phyloP scores from a whole-genome alignment of 163 green algal species.

The Trebouxia gelatinosa region DNA sequence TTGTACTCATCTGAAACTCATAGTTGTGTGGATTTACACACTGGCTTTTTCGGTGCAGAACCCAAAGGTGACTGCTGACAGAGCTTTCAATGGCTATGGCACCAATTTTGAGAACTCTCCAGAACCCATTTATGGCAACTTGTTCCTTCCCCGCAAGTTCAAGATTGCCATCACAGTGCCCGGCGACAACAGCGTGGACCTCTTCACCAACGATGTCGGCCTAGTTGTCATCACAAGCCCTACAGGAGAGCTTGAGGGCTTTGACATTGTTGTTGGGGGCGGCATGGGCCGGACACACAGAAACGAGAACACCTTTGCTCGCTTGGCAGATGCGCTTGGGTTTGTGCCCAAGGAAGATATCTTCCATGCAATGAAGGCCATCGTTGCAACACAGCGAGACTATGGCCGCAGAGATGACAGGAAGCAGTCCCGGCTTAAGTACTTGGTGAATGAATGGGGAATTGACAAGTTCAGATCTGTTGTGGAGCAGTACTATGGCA shows the following conservation, averaged over 20 bases:
- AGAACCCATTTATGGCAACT: conserved; percentile 96
- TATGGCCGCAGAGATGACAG: conserved; percentile 97
- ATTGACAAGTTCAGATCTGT: conserved; percentile 81
- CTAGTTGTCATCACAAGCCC: conserved; percentile 80
- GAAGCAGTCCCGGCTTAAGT: conserved; percentile 96
- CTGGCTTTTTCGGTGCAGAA: conserved; percentile 56
- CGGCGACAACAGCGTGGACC: conserved; percentile 96
- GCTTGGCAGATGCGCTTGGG: conserved; percentile 85
- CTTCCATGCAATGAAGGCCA: conserved; percentile 86
- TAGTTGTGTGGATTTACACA: background rate
- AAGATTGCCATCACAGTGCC: conserved; percentile 97
- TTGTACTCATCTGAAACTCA: background rate
- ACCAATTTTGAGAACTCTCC: conserved; percentile 94
- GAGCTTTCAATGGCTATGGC: conserved; percentile 88
- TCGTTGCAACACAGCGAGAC: conserved; percentile 91
- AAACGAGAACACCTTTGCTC: conserved; percentile 91
- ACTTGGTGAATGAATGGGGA: conserved; percentile 95
- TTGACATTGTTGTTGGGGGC: conserved; percentile 88
- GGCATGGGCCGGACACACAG: conserved; percentile 91
- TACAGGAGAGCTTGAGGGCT: conserved; percentile 72
- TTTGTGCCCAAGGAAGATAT: conserved; percentile 95
- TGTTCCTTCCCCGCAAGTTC: conserved; percentile 99
- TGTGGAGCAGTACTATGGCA: conserved; percentile 97
- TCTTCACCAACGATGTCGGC: conserved; percentile 97
- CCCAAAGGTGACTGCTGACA: conserved; percentile 88